Conservation (phyloP, 768 basidiomycete species). For the Amanita rubescens region DNA sequence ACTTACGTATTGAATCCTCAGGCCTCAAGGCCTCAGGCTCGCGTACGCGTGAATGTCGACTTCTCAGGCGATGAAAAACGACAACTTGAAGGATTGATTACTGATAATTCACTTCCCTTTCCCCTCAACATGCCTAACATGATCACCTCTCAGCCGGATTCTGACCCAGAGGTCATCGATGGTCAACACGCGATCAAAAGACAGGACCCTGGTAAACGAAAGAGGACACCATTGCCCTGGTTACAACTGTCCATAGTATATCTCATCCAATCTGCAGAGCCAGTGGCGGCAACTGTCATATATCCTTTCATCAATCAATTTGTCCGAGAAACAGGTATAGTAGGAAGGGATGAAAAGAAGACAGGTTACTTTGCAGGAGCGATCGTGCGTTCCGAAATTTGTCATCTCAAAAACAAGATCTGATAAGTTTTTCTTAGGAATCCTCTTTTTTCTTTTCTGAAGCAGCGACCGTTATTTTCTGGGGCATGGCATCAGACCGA, state of each 20-base stretch:
- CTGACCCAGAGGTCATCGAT: no score
- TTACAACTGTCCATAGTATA: conserved; percentile 24
- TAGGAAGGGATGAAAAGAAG: conserved; percentile 27
- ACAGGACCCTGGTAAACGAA: no score
- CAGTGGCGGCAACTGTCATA: conserved; percentile 29
- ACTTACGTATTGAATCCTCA: no score
- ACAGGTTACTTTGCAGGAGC: conserved; percentile 36
- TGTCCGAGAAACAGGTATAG: conserved; percentile 28
- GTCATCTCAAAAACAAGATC: neutral
- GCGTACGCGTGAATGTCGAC: no score
- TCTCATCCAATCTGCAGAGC: conserved; percentile 27
- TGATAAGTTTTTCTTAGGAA: conserved; percentile 22
- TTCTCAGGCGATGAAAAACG: no score
- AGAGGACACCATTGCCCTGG: conserved; percentile 26
- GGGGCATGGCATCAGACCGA: conserved; percentile 38
- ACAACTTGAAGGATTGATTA: no score
- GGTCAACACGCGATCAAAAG: no score
- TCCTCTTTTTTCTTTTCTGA: conserved; percentile 39
- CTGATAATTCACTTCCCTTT: no score
- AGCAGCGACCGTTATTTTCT: conserved; percentile 34
- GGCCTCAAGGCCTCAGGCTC: no score
- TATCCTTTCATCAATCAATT: conserved; percentile 34
- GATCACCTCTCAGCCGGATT: no score
- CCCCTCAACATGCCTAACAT: no score
- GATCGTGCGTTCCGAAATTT: conserved; percentile 20